Evolutionary conservation across 108 stramenopile species (phyloP).

Genomic region (Fragilaria crotonensis): DNA sequence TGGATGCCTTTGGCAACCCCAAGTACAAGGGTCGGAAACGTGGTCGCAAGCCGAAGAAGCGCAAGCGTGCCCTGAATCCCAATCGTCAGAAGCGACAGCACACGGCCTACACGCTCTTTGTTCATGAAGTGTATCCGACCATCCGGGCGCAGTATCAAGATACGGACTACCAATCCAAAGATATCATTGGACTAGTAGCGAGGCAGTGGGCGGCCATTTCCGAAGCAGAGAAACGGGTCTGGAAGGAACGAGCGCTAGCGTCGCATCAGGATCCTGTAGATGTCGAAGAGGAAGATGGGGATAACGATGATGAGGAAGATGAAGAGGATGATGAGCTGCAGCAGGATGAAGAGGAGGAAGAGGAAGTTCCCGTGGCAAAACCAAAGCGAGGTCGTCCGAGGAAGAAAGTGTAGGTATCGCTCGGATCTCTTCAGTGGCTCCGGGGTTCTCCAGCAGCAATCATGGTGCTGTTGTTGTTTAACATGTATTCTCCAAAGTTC

Average conservation of each 20-base stretch:
- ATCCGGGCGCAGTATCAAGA: conserved; percentile 17
- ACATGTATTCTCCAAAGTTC: too few relatives aligned
- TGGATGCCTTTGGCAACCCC: conserved; percentile 41
- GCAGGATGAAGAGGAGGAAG: too few relatives aligned
- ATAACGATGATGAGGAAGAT: too few relatives aligned
- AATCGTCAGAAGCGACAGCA: conserved; percentile 35
- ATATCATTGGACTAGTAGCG: conserved; percentile 35
- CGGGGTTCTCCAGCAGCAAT: too few relatives aligned
- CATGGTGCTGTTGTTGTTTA: too few relatives aligned
- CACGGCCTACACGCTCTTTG: conserved; percentile 43
- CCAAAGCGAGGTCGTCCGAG: too few relatives aligned
- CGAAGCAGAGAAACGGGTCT: conserved; percentile 16
- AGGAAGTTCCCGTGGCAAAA: too few relatives aligned
- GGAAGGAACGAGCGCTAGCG: conserved; percentile 27
- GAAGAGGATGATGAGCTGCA: too few relatives aligned
- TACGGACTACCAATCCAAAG: conserved; percentile 23
- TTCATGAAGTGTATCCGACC: conserved; percentile 34
- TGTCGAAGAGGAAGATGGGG: conserved; percentile 18
- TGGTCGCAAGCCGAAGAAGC: conserved; percentile 36
- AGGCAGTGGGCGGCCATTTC: conserved; percentile 31
- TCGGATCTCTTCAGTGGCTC: too few relatives aligned
- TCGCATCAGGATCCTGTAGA: conserved; percentile 7
- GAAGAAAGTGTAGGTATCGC: too few relatives aligned
- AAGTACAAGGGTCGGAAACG: conserved; percentile 54
- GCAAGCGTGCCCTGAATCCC: conserved; percentile 35